These are phyloP conservation scores for Boletus edulis DNA, from an alignment of 768 basidiomycete species.

Conservation along the genomic window DNA sequence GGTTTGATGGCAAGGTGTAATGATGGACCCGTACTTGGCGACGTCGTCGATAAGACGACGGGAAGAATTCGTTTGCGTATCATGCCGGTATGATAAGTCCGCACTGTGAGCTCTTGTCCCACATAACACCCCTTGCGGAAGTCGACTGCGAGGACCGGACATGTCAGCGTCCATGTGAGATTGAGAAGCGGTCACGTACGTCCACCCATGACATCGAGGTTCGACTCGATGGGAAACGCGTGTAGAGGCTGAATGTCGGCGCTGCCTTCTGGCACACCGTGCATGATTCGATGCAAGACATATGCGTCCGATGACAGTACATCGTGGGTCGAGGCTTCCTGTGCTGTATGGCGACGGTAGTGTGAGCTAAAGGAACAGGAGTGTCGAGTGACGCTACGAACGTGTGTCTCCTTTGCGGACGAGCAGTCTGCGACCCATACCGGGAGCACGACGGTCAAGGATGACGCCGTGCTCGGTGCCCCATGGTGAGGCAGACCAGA, in stretches of 20 bases:
- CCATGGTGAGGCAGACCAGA: constrained; percentile 67
- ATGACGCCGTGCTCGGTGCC: constrained; percentile 51
- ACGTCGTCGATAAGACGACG: constrained; percentile 48
- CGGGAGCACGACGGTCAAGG: constrained; percentile 64
- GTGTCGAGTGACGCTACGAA: constrained; percentile 42
- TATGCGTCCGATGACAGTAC: constrained; percentile 55
- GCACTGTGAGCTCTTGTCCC: constrained; percentile 94
- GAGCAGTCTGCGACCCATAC: constrained; percentile 77
- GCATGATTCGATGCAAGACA: constrained; percentile 70
- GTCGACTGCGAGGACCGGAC: constrained; percentile 58
- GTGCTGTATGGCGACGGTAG: constrained; percentile 37
- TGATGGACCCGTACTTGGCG: constrained; percentile 11
- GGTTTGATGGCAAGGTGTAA: constrained; percentile 29
- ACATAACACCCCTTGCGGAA: constrained; percentile 98
- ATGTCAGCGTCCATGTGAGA: neutral
- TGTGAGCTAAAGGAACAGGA: neutral
- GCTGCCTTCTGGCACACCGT: constrained; percentile 86
- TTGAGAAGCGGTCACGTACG: constrained; percentile 47
- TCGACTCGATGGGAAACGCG: constrained; percentile 92
- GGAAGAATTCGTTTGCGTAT: constrained; percentile 89
- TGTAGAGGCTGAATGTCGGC: constrained; percentile 72
- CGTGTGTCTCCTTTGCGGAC: constrained; percentile 69
- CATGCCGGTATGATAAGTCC: constrained; percentile 93
- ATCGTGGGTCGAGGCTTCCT: constrained; percentile 57
- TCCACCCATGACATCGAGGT: constrained; percentile 92